Percentiles rank a stretch among this genome's conserved stretches.
Conservation (phyloP, 441 rosid species). For the Hura crepitans region DNA sequence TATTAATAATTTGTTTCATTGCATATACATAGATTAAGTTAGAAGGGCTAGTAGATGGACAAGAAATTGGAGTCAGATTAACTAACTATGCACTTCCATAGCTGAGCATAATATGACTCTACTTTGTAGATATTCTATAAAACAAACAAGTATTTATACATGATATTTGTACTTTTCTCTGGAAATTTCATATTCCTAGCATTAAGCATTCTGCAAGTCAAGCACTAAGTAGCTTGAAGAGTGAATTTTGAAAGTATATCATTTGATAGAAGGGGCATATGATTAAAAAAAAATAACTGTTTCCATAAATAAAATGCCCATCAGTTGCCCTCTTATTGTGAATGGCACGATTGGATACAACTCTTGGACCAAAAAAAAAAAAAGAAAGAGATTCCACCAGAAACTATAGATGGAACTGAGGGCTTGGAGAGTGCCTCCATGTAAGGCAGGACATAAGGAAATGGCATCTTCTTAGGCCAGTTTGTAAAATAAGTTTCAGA, state of each 20-base stretch:
- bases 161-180: not conserved
- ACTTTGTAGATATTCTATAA: not conserved
- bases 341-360: not conserved
- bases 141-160: not conserved
- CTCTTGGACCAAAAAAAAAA: no score
- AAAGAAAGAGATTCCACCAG: constrained; percentile 3
- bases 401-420: not conserved
- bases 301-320: not conserved
- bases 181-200: not conserved
- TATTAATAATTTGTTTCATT: not conserved
- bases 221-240: not conserved
- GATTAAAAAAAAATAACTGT: not conserved
- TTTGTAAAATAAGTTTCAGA: constrained; percentile 1
- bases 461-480: not conserved
- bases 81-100: not conserved
- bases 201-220: constrained; percentile 9
- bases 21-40: not conserved
- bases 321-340: not conserved
- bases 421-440: not conserved
- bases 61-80: not conserved
- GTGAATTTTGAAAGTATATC: not conserved
- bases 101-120: not conserved
- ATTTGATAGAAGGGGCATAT: not conserved
- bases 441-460: not conserved
- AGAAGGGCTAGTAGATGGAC: not conserved